phyloP scores from a whole-genome alignment of 257 asterid genomes.

The Nicotiana undulata region DNA sequence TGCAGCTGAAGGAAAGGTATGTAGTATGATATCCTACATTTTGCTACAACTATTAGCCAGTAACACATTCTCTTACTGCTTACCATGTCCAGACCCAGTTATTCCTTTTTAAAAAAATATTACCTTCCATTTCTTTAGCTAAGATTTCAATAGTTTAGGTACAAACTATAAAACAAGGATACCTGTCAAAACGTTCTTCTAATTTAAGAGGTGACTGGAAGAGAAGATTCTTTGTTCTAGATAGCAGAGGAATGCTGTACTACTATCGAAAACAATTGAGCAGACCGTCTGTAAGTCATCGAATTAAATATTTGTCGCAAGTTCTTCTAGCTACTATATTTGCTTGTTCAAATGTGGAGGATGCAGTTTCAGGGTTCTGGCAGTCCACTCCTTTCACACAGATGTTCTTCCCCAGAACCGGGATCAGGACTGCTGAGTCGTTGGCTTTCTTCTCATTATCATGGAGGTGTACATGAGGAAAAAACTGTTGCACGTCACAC shows the following conservation, averaged over 20 bases:
- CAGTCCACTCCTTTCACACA: constrained; percentile 36
- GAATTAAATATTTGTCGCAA: constrained; percentile 5
- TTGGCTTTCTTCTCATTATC: constrained; percentile 90
- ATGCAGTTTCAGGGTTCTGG: constrained; percentile 49
- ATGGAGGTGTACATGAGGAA: constrained; percentile 74
- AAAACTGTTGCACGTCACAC: constrained; percentile 70
- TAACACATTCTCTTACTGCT: constrained; percentile 6
- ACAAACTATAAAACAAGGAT: constrained; percentile 80
- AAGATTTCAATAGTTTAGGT: constrained; percentile 71
- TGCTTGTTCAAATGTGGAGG: constrained; percentile 20
- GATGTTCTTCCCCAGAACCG: constrained; percentile 50
- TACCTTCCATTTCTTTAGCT: constrained; percentile 24
- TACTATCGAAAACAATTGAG: constrained; percentile 80
- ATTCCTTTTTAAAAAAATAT: neutral
- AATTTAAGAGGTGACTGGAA: constrained; percentile 89
- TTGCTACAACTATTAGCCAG: neutral
- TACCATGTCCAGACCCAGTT: neutral
- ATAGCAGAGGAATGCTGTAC: constrained; percentile 61
- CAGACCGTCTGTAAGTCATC: constrained; percentile 50
- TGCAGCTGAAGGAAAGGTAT: constrained; percentile 83
- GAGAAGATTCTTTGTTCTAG: constrained; percentile 81
- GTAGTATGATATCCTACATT: neutral
- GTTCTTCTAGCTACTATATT: constrained; percentile 7
- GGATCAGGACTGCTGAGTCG: constrained; percentile 73
- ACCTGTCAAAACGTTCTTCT: constrained; percentile 71